Evolutionary conservation across 805 yeast species (phyloP).

Genomic region (Monosporozyma aquatica): DNA sequence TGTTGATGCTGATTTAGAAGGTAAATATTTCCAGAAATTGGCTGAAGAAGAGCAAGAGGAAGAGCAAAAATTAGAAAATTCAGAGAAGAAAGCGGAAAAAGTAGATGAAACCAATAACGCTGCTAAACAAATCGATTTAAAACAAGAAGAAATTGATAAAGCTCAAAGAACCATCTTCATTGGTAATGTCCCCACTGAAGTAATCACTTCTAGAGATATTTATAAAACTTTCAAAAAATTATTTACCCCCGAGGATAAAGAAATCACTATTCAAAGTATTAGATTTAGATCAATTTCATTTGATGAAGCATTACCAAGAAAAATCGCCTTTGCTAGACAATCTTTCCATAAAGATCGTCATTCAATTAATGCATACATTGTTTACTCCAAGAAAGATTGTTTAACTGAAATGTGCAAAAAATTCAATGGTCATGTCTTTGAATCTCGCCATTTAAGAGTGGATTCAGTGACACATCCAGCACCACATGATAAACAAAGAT

Average conservation of each 20-base stretch:
- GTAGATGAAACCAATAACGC: constrained; percentile 11
- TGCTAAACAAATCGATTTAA: constrained; percentile 48
- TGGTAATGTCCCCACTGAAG: constrained; percentile 68
- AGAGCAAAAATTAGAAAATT: constrained; percentile 11
- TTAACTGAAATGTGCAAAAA: constrained; percentile 32
- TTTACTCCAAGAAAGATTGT: constrained; percentile 48
- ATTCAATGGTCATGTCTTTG: constrained; percentile 58
- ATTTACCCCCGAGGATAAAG: constrained; percentile 32
- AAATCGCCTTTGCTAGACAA: constrained; percentile 79
- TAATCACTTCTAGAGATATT: constrained; percentile 51
- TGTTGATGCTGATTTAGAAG: constrained; percentile 42
- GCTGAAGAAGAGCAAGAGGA: constrained; percentile 27
- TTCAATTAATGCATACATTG: constrained; percentile 81
- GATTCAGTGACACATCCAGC: constrained; percentile 92
- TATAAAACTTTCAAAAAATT: constrained; percentile 57
- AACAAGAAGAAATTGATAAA: constrained; percentile 65
- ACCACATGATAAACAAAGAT: constrained; percentile 70
- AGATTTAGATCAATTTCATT: constrained; percentile 91
- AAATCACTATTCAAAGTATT: constrained; percentile 50
- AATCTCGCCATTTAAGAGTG: constrained; percentile 71
- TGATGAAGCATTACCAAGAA: constrained; percentile 79
- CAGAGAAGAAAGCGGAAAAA: constrained; percentile 19
- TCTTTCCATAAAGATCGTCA: constrained; percentile 69
- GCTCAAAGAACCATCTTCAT: constrained; percentile 81
- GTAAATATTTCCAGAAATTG: constrained; percentile 42